These are phyloP conservation scores for Fusarium anguioides DNA, from an alignment of 2,329 filamentous ascomycete genomes.

Conservation along the genomic window DNA sequence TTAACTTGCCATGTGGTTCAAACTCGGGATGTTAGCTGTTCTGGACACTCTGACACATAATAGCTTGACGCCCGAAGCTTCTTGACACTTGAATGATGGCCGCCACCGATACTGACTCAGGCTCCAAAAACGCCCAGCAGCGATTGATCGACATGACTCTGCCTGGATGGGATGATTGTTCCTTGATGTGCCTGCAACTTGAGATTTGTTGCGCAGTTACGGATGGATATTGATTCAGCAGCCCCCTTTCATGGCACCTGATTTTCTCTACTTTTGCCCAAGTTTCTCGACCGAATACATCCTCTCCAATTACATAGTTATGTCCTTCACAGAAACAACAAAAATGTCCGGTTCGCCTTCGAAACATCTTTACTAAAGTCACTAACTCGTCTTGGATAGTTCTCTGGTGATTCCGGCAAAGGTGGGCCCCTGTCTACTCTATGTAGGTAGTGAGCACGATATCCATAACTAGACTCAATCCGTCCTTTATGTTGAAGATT, in stretches of 20 bases:
- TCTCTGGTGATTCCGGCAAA: slow-evolving; percentile 24
- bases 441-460: slow-evolving; percentile 1
- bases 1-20: slow-evolving; percentile 14
- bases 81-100: not conserved
- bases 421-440: slow-evolving; percentile 18
- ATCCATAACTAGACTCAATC: slow-evolving; percentile 35
- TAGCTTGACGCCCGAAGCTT: not conserved
- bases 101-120: slow-evolving; percentile 10
- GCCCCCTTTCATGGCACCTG: not conserved
- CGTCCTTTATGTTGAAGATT: slow-evolving; percentile 23
- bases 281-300: not conserved
- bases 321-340: no score
- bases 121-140: not conserved
- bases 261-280: not conserved
- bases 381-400: slow-evolving; percentile 12
- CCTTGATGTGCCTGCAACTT: not conserved
- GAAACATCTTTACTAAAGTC: slow-evolving; percentile 1
- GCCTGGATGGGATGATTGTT: not conserved
- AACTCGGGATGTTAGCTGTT: not conserved
- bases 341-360: not conserved
- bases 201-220: not conserved
- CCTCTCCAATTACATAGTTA: no score
- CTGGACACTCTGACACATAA: slow-evolving; percentile 5
- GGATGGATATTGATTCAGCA: not conserved
- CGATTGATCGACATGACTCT: slow-evolving; percentile 16